Evolutionary conservation across 257 asterid genomes (phyloP).

Genomic region (Ophiorrhiza pumila): DNA sequence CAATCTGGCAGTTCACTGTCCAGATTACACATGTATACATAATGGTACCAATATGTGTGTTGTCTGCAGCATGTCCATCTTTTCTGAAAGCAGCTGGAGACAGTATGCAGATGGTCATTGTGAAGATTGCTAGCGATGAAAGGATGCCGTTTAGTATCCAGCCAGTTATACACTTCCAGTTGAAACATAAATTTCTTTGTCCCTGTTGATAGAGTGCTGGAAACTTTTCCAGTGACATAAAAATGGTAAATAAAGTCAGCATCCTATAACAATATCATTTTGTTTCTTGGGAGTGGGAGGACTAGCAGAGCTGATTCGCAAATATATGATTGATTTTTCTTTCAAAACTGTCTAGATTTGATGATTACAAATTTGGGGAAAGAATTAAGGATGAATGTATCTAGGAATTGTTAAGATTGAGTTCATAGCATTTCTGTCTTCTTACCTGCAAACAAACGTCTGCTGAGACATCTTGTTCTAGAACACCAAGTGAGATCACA

Average conservation of each 20-base stretch:
- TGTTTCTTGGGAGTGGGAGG: neutral
- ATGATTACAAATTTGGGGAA: neutral
- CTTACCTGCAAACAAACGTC: slow-evolving; percentile 61
- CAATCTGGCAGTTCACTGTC: slow-evolving; percentile 65
- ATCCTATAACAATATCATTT: neutral
- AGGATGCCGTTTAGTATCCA: slow-evolving; percentile 50
- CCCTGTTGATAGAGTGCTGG: slow-evolving; percentile 62
- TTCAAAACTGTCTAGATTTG: neutral
- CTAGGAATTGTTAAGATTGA: no score
- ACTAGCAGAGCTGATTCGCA: no score
- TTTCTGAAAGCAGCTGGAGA: slow-evolving; percentile 35
- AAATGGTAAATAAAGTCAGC: neutral
- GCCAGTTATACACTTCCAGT: slow-evolving; percentile 52
- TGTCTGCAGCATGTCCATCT: slow-evolving; percentile 42
- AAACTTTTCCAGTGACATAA: slow-evolving; percentile 29
- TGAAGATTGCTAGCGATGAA: slow-evolving; percentile 45
- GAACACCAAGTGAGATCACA: slow-evolving; percentile 59
- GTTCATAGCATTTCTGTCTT: neutral
- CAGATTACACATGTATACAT: slow-evolving; percentile 62
- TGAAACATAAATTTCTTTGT: slow-evolving; percentile 43
- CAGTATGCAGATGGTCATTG: slow-evolving; percentile 26
- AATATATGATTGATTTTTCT: neutral
- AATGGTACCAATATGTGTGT: slow-evolving; percentile 44
- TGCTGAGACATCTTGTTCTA: slow-evolving; percentile 63
- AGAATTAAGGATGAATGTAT: no score